Conservation (phyloP, 306 rosid species). For the Lathyrus oleraceus region DNA sequence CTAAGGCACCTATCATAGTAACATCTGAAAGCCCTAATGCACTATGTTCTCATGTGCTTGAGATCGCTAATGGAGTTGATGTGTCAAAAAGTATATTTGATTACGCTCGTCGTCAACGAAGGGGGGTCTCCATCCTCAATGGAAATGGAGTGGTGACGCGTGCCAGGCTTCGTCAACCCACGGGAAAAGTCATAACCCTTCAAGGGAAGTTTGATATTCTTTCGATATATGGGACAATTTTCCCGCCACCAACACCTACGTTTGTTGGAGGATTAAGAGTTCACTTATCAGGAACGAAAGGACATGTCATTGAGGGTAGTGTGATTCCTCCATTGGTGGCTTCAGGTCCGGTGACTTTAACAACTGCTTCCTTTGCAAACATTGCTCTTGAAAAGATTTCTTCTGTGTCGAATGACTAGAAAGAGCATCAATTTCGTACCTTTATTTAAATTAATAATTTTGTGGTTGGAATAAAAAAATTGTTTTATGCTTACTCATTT, state of each 20-base stretch:
- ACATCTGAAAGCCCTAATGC: conserved; percentile 46
- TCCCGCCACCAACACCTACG: conserved; percentile 60
- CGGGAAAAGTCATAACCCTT: conserved; percentile 44
- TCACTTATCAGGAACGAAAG: conserved; percentile 56
- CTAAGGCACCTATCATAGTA: conserved; percentile 48
- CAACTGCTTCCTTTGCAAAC: conserved; percentile 54
- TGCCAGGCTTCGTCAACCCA: conserved; percentile 50
- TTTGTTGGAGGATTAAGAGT: conserved; percentile 51
- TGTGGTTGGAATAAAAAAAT: no score
- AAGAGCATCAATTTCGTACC: no score
- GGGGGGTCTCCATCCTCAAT: conserved; percentile 51
- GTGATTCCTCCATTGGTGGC: conserved; percentile 58
- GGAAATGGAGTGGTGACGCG: conserved; percentile 51
- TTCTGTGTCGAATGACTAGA: background rate
- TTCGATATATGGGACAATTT: conserved; percentile 55
- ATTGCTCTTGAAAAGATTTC: conserved; percentile 53
- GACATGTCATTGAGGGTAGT: conserved; percentile 58
- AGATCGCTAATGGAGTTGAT: conserved; percentile 50
- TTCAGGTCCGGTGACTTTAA: conserved; percentile 54
- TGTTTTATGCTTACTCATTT: no score
- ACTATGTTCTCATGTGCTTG: conserved; percentile 53
- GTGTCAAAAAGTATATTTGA: conserved; percentile 44
- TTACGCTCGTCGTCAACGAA: conserved; percentile 49
- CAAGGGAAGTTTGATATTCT: conserved; percentile 61
- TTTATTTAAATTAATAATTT: no score